A percentile compares a stretch with the other conserved stretches of the same genome.
These are phyloP conservation scores for Xanthoparmelia taractica DNA, from an alignment of 495 filamentous ascomycete species.

Conservation along the genomic window DNA sequence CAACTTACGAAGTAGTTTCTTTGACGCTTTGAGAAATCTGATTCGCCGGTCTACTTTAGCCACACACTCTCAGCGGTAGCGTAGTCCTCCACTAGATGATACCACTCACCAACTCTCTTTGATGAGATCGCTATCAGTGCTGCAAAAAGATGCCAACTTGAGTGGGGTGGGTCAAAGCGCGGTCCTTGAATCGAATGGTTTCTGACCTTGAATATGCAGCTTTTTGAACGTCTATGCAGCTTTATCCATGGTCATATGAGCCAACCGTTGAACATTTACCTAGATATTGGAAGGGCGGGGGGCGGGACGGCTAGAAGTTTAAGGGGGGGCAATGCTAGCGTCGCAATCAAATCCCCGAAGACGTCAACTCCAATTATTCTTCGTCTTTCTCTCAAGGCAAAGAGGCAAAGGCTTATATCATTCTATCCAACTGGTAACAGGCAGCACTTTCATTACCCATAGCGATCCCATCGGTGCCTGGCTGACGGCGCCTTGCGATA, in stretches of 20 bases:
- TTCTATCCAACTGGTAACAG: neutral
- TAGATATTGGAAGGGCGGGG: neutral
- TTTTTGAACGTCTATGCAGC: no score
- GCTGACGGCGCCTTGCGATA: neutral
- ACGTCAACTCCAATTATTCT: neutral
- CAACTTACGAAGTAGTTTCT: neutral
- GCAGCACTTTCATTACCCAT: neutral
- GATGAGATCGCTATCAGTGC: neutral
- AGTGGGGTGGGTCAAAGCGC: neutral
- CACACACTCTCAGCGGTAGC: neutral
- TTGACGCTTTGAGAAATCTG: neutral
- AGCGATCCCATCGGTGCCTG: neutral
- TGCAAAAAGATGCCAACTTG: neutral
- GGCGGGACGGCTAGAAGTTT: constrained; percentile 3
- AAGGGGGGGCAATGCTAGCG: neutral
- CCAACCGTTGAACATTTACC: neutral
- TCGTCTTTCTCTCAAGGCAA: neutral
- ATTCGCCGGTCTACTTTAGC: constrained; percentile 1
- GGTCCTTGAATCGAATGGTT: neutral
- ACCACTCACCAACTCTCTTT: neutral
- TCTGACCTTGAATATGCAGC: neutral
- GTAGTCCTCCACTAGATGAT: neutral
- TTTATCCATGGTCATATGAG: neutral
- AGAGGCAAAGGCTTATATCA: neutral
- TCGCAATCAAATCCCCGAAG: constrained; percentile 3